Conservation (phyloP, 1,139 yeast genomes). For the Candida sanyaensis region DNA sequence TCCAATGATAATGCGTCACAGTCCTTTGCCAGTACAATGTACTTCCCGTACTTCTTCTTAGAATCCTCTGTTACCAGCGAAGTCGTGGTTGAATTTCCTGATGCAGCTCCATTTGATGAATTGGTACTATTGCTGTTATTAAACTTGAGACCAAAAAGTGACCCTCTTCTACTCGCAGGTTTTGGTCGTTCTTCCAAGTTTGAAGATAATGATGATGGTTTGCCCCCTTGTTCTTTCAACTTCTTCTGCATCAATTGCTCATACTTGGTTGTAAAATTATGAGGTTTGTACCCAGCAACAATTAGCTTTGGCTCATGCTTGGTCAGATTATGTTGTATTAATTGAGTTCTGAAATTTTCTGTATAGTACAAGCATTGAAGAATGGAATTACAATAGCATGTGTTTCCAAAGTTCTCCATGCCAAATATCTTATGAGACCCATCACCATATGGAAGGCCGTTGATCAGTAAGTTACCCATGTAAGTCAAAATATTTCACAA, state of each 20-base stretch:
- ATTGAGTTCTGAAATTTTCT: constrained; percentile 61
- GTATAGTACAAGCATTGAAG: constrained; percentile 85
- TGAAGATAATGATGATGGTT: not conserved
- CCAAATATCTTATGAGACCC: constrained; percentile 81
- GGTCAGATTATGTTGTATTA: constrained; percentile 38
- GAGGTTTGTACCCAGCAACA: constrained; percentile 46
- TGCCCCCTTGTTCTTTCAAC: constrained; percentile 35
- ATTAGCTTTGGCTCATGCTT: constrained; percentile 39
- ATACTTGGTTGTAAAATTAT: constrained; percentile 47
- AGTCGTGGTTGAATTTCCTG: constrained; percentile 11
- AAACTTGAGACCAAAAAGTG: constrained; percentile 45
- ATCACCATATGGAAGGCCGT: constrained; percentile 43
- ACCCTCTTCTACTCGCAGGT: constrained; percentile 32
- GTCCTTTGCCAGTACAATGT: constrained; percentile 30
- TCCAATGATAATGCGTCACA: constrained; percentile 40
- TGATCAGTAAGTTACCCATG: not conserved
- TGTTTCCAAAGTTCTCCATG: constrained; percentile 92
- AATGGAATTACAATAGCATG: constrained; percentile 93
- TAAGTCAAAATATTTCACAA: not conserved
- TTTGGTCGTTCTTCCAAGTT: constrained; percentile 28
- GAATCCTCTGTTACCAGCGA: constrained; percentile 17
- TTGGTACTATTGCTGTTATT: constrained; percentile 14
- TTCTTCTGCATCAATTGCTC: constrained; percentile 42
- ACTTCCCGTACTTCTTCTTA: constrained; percentile 21
- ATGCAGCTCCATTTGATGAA: not conserved